These are phyloP conservation scores for Cylindrotheca fusiformis DNA, from an alignment of 108 stramenopile genomes.

Conservation along the genomic window DNA sequence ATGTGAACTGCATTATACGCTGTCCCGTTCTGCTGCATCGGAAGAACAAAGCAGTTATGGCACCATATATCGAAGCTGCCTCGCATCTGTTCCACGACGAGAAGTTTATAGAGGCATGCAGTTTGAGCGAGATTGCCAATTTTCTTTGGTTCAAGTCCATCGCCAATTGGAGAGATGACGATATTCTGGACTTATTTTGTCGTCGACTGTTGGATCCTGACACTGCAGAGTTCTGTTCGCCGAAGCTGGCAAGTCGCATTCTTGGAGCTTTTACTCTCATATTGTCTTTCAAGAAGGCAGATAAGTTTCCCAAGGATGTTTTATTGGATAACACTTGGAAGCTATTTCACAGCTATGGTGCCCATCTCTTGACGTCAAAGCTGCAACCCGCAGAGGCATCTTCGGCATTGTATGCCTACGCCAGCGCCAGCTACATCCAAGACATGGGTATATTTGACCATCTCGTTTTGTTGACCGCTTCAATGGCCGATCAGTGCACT, in stretches of 20 bases:
- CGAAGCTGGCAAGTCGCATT: conserved; percentile 57
- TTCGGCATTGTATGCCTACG: conserved; percentile 65
- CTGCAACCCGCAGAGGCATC: conserved; percentile 52
- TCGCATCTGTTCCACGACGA: conserved; percentile 39
- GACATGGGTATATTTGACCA: conserved; percentile 78
- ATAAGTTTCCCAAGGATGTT: not conserved
- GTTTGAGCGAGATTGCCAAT: conserved; percentile 49
- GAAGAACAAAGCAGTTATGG: conserved; percentile 22
- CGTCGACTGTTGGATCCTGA: conserved; percentile 44
- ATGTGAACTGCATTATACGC: conserved; percentile 38
- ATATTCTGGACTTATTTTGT: conserved; percentile 32
- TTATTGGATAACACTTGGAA: not conserved
- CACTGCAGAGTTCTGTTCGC: conserved; percentile 32
- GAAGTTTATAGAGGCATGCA: conserved; percentile 34
- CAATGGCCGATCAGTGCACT: conserved; percentile 32
- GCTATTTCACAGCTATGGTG: conserved; percentile 50
- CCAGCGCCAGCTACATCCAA: conserved; percentile 52
- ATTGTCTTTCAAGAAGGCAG: not conserved
- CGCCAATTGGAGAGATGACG: conserved; percentile 38
- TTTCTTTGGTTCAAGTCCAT: conserved; percentile 52
- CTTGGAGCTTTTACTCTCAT: conserved; percentile 54
- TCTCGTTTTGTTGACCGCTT: conserved; percentile 37
- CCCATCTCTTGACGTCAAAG: conserved; percentile 43
- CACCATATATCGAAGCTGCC: conserved; percentile 42
- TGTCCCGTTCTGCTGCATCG: conserved; percentile 44